Percentiles rank a stretch among this genome's conserved stretches.
These are phyloP conservation scores for Pseudozyma tsukubaensis DNA, from an alignment of 1,284 basidiomycete genomes.

Conservation along the genomic window DNA sequence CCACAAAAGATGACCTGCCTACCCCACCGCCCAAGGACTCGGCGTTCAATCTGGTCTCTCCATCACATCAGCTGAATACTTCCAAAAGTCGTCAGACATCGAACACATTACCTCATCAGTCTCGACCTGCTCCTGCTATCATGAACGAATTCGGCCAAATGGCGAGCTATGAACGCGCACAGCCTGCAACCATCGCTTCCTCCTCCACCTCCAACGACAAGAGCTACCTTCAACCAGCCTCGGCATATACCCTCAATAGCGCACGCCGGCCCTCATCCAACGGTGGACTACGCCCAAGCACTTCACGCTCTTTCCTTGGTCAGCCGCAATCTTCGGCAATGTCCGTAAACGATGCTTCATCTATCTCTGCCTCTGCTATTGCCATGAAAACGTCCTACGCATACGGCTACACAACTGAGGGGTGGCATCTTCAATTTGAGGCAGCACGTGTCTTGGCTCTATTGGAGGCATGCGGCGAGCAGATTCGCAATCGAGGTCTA, in stretches of 20 bases:
- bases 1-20: slow-evolving; percentile 45
- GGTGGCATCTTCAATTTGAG: slow-evolving; percentile 57
- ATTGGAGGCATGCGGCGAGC: slow-evolving; percentile 51
- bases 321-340: slow-evolving; percentile 2
- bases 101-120: not conserved
- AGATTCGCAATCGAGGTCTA: slow-evolving; percentile 62
- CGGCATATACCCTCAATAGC: slow-evolving; percentile 6
- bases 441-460: slow-evolving; percentile 39
- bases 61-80: not conserved
- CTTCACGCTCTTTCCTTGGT: slow-evolving; percentile 2
- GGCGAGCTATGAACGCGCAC: not conserved
- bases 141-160: slow-evolving; percentile 36
- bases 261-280: slow-evolving; percentile 11
- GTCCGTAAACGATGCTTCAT: slow-evolving; percentile 7
- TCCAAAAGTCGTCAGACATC: slow-evolving; percentile 13
- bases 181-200: slow-evolving; percentile 15
- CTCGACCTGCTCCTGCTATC: not conserved
- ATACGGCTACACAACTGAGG: slow-evolving; percentile 61
- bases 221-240: slow-evolving; percentile 2
- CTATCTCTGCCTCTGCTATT: not conserved
- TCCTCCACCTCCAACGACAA: slow-evolving; percentile 3
- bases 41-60: not conserved
- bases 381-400: slow-evolving; percentile 14
- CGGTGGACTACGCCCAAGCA: not conserved
- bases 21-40: slow-evolving; percentile 21